Base-by-base conservation (phyloP, 129 eudicot species). In the Scalesia atractyloides region DNA sequence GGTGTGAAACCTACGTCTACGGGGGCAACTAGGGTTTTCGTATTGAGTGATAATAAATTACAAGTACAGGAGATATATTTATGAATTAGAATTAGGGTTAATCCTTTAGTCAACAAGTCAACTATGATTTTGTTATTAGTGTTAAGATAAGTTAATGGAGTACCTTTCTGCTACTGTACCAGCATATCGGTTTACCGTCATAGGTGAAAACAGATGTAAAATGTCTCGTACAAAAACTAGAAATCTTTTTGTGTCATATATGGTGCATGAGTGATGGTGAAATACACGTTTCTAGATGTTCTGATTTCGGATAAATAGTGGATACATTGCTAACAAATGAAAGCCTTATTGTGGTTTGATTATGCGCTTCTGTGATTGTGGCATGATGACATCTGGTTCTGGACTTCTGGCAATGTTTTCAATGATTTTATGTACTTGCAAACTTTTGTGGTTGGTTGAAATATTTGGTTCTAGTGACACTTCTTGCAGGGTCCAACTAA, bases 261-360 rank as follows among this genome's bases (percentile, higher is more conserved):
- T 57, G 36, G 63, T 58, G 13, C 39, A 11, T 60, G 36, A 60
- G 19, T 60, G 65, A 60, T 60, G 65, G 11, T 60, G 19, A 60
- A 26, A 12, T 59, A 13, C 4, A 59, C 0, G 65, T 26, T 5
- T 59, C 18, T 57, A 59, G 41, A 24, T 59, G 18, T 59, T 26
- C 33, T 26, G 41, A 13, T 24, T 13, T 5, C 14, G 18, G 41
- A 26, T 18, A 60, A 60, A 13, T 60, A 60, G 43, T 60, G 41
- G 65, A 60, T 26, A 30, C 7, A 26, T 30, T 60, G 34, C 43
- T 14, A 60, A 60, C 11, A 60, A 26, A 57, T 10, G 37, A 24
- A 57, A 11, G 26, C 16, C 37, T 57, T 57, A 30, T 57, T 22
- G 37, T 20, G 64, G 36, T 36, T 58, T 58, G 64, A 24, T 58